Percentiles rank a stretch among this genome's conserved stretches.
phyloP scores from a whole-genome alignment of 495 filamentous ascomycete species.

The Pyronema omphalodes region DNA sequence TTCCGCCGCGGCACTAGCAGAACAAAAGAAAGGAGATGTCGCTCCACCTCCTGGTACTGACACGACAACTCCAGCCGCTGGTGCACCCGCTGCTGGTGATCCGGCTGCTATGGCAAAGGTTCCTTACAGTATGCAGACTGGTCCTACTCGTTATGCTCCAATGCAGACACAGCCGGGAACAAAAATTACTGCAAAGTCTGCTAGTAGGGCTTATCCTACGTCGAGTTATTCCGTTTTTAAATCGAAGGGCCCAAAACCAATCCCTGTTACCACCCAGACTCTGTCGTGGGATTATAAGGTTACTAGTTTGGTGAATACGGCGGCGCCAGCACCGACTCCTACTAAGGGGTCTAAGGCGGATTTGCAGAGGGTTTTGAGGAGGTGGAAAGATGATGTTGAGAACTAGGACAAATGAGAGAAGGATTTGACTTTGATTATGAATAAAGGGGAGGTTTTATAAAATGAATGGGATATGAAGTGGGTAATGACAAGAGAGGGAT shows the following conservation, averaged over 20 bases:
- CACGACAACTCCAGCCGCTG: constrained; percentile 3
- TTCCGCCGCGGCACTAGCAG: constrained; percentile 29
- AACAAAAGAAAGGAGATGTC: constrained; percentile 28
- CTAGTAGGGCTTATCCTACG: constrained; percentile 40
- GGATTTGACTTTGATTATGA: no score
- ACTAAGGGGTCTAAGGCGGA: constrained; percentile 27
- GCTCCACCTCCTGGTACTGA: constrained; percentile 29
- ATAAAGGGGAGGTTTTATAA: no score
- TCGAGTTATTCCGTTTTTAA: constrained; percentile 41
- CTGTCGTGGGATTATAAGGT: constrained; percentile 38
- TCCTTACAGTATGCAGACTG: constrained; percentile 45
- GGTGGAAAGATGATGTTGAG: constrained; percentile 36
- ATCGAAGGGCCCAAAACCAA: constrained; percentile 37
- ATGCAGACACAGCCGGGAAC: constrained; percentile 50
- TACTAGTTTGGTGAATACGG: constrained; percentile 42
- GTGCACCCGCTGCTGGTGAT: background rate
- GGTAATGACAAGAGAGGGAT: no score
- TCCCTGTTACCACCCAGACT: constrained; percentile 42
- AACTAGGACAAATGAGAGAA: no score
- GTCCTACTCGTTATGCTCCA: constrained; percentile 49
- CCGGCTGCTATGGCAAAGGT: constrained; percentile 22
- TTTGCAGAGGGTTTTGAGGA: constrained; percentile 35
- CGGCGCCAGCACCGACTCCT: constrained; percentile 31
- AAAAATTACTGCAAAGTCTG: constrained; percentile 38
- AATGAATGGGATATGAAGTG: no score